Evolutionary conservation across 768 basidiomycete species (phyloP).

Genomic region (Bullera alba): DNA sequence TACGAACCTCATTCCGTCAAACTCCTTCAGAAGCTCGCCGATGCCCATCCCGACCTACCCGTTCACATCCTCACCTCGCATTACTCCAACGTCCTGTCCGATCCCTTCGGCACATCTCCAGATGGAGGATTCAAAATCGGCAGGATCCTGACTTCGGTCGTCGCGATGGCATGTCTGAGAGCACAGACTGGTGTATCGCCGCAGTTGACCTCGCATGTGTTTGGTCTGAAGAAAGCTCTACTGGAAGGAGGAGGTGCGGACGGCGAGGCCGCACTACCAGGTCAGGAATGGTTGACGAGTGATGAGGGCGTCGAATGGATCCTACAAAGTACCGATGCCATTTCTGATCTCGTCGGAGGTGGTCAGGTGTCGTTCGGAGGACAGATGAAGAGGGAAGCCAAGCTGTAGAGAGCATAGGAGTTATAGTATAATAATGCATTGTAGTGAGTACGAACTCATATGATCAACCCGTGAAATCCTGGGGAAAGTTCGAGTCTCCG

Average conservation of each 20-base stretch:
- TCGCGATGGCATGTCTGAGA: conserved; percentile 76
- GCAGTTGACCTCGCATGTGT: conserved; percentile 79
- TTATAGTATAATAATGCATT: no score
- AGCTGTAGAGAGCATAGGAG: neutral
- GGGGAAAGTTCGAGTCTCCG: no score
- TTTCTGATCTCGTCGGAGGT: neutral
- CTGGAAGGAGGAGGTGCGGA: conserved; percentile 54
- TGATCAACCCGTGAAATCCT: no score
- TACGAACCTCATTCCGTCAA: conserved; percentile 85
- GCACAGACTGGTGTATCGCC: conserved; percentile 78
- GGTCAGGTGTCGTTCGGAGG: neutral
- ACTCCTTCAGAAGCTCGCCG: conserved; percentile 74
- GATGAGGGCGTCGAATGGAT: conserved; percentile 89
- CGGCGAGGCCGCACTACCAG: conserved; percentile 48
- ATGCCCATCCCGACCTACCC: conserved; percentile 90
- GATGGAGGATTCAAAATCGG: conserved; percentile 50
- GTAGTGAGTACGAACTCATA: no score
- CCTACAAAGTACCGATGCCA: conserved; percentile 60
- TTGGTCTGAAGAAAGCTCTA: conserved; percentile 77
- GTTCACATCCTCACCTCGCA: conserved; percentile 48
- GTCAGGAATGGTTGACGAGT: conserved; percentile 64
- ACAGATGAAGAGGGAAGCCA: neutral
- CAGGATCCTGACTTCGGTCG: conserved; percentile 72
- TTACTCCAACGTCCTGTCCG: conserved; percentile 46
- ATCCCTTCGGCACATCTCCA: conserved; percentile 25